Evolutionary conservation across 768 basidiomycete genomes (phyloP), one percentile per base, ranked within the genome.

Genomic region (Leucocoprinus birnbaumii): DNA sequence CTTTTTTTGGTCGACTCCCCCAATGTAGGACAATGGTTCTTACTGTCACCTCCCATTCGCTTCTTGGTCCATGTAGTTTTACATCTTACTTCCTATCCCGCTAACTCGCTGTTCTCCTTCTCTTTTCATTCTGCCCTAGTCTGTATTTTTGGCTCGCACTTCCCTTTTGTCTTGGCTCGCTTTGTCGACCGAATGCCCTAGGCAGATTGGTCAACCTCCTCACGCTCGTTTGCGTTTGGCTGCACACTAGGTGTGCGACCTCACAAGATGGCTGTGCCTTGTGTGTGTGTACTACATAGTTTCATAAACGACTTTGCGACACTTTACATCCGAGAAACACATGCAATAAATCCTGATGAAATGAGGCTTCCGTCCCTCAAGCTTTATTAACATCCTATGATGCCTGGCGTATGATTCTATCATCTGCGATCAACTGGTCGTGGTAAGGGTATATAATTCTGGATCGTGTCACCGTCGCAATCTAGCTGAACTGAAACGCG

Each of bases 251-350:
- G 8, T 55, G 35, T 55, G 38, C 53, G 53, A 41, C 38, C 5
- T 55, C 53, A n/a, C n/a, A 55, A 49, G 47, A 37, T 40, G 54
- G 54, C 54, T 49, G 54, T 34, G 54, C 54, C 54, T 55, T 45
- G 25, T 43, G 19, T 45, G 25, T 43, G 19, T 55, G 44, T 41
- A 48, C 25, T 48, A n/a, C 37, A 35, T 49, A 27, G 31, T 35
- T 43, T 43, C 47, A 48, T 35, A 49, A 49, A 49, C 25, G 13
- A 48, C 26, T 13, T 19, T 31, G 46, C 38, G 44, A 55, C 38
- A 48, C 53, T 41, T 48, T 48, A 48, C 41, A 34, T 27, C 38
- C 40, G 47, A 55, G 47, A 44, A 55, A 14, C 24, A n/a, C 10
- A 11, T 27, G 35, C 48, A 50, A 25, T 50, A 22, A 50, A 46